Conservation (phyloP, 2,329 filamentous ascomycete species). For the Fusarium nelsonii region DNA sequence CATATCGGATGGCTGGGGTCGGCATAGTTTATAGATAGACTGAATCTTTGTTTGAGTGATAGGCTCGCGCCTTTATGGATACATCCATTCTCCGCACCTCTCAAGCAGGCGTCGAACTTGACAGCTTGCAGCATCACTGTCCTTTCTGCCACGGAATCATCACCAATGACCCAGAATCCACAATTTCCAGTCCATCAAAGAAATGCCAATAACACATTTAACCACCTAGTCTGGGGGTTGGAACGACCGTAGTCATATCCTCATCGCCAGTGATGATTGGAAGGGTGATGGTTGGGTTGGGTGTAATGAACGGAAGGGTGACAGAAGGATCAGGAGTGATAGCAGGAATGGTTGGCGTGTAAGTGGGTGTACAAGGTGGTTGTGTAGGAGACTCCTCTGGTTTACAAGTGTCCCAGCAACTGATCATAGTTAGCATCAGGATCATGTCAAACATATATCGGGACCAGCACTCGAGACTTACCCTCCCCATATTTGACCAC, state of each 20-base stretch:
- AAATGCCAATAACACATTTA: not conserved
- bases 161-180: not conserved
- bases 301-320: not conserved
- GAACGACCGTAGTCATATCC: not conserved
- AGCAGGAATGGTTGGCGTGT: conserved; percentile 19
- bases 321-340: not conserved
- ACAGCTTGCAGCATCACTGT: not conserved
- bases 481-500: conserved; percentile 48
- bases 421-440: conserved; percentile 22
- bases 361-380: conserved; percentile 41
- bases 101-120: not conserved
- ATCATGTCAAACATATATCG: not conserved
- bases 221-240: not conserved
- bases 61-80: not conserved
- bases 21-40: not conserved
- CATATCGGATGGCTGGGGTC: no score
- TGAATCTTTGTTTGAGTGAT: not conserved
- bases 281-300: conserved; percentile 11
- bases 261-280: not conserved
- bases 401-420: conserved; percentile 51
- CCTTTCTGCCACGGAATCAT: not conserved
- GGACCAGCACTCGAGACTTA: conserved; percentile 21
- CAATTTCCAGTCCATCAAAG: not conserved
- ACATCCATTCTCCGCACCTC: not conserved
- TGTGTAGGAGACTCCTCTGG: conserved; percentile 40